Base-by-base conservation (phyloP, 2,329 filamentous ascomycete genomes). In the Nemania diffusa region DNA sequence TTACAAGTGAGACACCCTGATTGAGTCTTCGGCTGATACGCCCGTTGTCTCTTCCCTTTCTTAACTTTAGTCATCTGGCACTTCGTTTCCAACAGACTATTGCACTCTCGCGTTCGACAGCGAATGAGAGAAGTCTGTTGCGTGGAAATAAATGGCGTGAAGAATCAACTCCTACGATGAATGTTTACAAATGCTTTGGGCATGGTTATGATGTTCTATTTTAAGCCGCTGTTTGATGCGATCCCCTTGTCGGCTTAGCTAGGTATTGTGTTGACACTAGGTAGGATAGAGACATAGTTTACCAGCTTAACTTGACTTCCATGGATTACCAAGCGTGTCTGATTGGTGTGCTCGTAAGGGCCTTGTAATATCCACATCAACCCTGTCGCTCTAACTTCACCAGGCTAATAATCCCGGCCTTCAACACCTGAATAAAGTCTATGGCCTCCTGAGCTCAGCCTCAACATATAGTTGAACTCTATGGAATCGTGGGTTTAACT, bases 331-430 rank as follows among this genome's bases (percentile, higher is more conserved):
- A 27, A 15, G 20, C 7, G 11, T 24, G 24, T 62, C 50, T 46
- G 51, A 57, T 65, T 65, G 63, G 63, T 51, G 57, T 55, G 57
- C 50, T 65, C 63, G 63, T 65, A 60, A 61, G 63, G 63, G 17
- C 63, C 63, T 50, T 65, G 57, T 11, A 40, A 65, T 37, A 15
- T 22, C 34, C 53, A 51, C 53, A 13, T 52, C 7, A 53, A 13
- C 62, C 62, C 40, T 53, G 55, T 37, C 17, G 11, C 55, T 42
- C 57, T n/a, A 52, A 52, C 34, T 26, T 13, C n/a, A 32, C 44
- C 6, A 20, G 22, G 11, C 46, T n/a, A n/a, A n/a, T 63, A 29
- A 44, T 57, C 26, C 53, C n/a, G 7, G 24, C 44, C 5, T 22
- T n/a, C 22, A 63, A 51, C 52, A 42, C 24, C 42, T 20, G 9